phyloP scores from a whole-genome alignment of 164 flowering plant species.

The Stephania cephalantha region DNA sequence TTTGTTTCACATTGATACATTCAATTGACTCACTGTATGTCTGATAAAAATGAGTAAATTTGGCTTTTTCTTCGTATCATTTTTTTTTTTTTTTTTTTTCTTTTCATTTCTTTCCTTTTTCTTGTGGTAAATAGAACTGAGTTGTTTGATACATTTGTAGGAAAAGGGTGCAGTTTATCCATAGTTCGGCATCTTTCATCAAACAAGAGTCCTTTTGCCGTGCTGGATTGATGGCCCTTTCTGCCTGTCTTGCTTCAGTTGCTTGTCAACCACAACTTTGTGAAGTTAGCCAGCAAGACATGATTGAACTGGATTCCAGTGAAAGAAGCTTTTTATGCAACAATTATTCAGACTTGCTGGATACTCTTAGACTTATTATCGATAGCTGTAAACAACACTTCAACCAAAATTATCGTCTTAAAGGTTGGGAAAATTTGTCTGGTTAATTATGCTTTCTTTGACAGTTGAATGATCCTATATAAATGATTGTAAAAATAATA shows the following conservation, averaged over 20 bases:
- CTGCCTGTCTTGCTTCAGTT: conserved; percentile 67
- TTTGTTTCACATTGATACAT: background rate
- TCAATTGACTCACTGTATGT: background rate
- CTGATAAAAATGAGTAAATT: background rate
- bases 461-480: background rate
- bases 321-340: conserved; percentile 13
- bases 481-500: background rate
- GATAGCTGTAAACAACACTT: conserved; percentile 92
- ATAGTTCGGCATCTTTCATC: conserved; percentile 49
- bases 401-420: conserved; percentile 79
- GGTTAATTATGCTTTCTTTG: background rate
- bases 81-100: too few species aligned
- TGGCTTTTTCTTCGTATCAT: background rate
- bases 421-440: conserved; percentile 41
- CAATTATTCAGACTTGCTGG: conserved; percentile 41
- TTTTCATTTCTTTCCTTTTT: background rate
- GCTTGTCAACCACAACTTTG: conserved; percentile 29
- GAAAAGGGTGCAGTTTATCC: conserved; percentile 43
- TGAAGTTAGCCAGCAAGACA: conserved; percentile 18
- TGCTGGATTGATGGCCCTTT: conserved; percentile 82
- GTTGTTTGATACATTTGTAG: conserved; percentile 33
- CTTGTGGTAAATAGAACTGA: background rate
- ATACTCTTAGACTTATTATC: conserved; percentile 54
- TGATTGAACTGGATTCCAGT: conserved; percentile 17
- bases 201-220: conserved; percentile 71